These are phyloP conservation scores for Candida odintsovae DNA, from an alignment of 805 yeast species.

Conservation along the genomic window DNA sequence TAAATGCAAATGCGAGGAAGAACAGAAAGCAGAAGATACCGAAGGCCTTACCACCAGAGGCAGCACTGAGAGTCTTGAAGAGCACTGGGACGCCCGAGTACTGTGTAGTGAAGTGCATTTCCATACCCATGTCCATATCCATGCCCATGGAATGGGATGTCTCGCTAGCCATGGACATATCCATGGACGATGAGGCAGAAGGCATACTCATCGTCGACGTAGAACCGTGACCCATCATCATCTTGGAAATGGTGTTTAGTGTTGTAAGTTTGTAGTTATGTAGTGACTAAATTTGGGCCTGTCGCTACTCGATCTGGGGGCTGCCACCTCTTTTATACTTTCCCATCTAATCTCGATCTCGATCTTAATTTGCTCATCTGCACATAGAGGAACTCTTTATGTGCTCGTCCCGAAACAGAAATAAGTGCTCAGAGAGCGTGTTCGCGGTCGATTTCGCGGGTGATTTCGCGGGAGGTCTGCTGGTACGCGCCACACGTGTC, in stretches of 20 bases:
- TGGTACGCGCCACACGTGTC: too few relatives aligned
- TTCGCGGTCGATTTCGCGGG: background rate
- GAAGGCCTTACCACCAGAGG: constrained; percentile 55
- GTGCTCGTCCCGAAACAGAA: constrained; percentile 8
- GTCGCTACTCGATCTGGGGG: too few relatives aligned
- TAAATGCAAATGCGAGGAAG: constrained; percentile 49
- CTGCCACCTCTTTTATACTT: too few relatives aligned
- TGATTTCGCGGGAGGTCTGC: too few relatives aligned
- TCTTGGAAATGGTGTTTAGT: constrained; percentile 10
- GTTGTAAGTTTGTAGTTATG: background rate
- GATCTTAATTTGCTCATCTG: background rate
- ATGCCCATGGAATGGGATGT: background rate
- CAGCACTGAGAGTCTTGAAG: constrained; percentile 49
- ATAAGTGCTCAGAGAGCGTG: constrained; percentile 5
- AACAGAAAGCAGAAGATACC: constrained; percentile 65
- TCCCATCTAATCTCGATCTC: background rate
- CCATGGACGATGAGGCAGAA: constrained; percentile 7
- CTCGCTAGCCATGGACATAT: constrained; percentile 27
- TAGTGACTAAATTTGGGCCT: too few relatives aligned
- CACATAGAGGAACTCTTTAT: constrained; percentile 1
- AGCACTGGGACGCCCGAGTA: constrained; percentile 57
- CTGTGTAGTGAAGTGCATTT: constrained; percentile 46
- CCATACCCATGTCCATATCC: constrained; percentile 37
- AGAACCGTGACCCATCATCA: constrained; percentile 24
- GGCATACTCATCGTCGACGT: constrained; percentile 16